These are phyloP conservation scores for Monosporozyma siamensis DNA, from an alignment of 805 yeast genomes.

Conservation along the genomic window DNA sequence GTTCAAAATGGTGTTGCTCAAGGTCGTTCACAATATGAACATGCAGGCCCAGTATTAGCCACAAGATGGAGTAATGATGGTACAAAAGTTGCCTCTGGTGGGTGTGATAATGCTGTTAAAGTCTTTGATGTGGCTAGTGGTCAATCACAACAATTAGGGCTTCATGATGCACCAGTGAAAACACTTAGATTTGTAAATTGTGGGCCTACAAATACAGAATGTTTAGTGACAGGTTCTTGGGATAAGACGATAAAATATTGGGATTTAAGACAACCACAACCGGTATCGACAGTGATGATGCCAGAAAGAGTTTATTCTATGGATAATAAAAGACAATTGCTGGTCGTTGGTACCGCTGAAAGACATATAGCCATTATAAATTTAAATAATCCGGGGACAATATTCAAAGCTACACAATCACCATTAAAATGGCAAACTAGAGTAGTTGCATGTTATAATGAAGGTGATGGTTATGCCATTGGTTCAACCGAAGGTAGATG, in stretches of 20 bases:
- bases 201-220: conserved; percentile 70
- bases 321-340: conserved; percentile 71
- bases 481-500: conserved; percentile 95
- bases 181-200: conserved; percentile 69
- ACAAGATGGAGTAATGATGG: conserved; percentile 86
- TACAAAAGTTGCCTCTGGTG: conserved; percentile 77
- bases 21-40: conserved; percentile 84
- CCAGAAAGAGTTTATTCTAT: conserved; percentile 88
- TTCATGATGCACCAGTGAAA: conserved; percentile 73
- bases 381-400: conserved; percentile 70
- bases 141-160: conserved; percentile 76
- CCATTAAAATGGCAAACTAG: conserved; percentile 90
- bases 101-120: conserved; percentile 81
- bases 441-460: conserved; percentile 73
- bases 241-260: conserved; percentile 90
- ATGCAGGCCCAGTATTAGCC: conserved; percentile 76
- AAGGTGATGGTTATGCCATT: conserved; percentile 84
- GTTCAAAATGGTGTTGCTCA: conserved; percentile 70
- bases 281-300: conserved; percentile 68
- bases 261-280: conserved; percentile 82
- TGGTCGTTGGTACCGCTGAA: conserved; percentile 93
- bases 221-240: conserved; percentile 91
- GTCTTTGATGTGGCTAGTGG: conserved; percentile 75
- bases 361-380: conserved; percentile 71
- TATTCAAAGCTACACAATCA: conserved; percentile 62